Evolutionary conservation across 225 moss, liverwort and hornwort genomes (phyloP).

Genomic region (Rhytidiadelphus loreus): DNA sequence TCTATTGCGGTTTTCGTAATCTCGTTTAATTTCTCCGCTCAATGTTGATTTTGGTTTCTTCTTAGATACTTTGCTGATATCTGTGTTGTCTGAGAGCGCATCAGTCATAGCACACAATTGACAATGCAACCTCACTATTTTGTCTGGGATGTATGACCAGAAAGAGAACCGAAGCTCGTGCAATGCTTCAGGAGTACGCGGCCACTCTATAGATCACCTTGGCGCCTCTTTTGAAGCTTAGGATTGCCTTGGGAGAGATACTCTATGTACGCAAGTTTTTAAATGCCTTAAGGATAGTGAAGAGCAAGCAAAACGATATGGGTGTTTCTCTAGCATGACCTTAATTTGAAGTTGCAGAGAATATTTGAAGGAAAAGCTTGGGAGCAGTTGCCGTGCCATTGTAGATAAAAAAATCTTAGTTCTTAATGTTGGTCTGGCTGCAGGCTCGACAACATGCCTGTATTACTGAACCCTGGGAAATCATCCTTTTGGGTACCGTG

Average conservation of each 20-base stretch:
- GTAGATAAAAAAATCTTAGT: background rate
- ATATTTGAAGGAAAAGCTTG: background rate
- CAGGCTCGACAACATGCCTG: background rate
- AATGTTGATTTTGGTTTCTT: background rate
- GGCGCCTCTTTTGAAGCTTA: background rate
- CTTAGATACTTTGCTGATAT: background rate
- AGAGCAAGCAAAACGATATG: background rate
- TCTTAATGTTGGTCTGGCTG: background rate
- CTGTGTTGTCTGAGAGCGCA: background rate
- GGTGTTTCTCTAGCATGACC: background rate
- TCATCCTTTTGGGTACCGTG: too few species aligned
- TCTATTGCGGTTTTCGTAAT: background rate
- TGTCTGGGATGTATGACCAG: constrained; percentile 10
- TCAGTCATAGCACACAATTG: background rate
- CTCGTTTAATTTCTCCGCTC: background rate
- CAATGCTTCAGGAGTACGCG: constrained; percentile 36
- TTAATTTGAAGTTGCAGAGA: background rate
- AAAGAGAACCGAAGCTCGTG: constrained; percentile 44
- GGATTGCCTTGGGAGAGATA: background rate
- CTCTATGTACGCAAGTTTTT: background rate
- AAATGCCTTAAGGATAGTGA: background rate
- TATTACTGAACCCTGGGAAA: background rate
- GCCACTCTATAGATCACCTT: constrained; percentile 2
- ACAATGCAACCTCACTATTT: background rate
- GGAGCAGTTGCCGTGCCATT: background rate